phyloP scores from a whole-genome alignment of 495 filamentous ascomycete genomes.

The Usnea hakonensis region DNA sequence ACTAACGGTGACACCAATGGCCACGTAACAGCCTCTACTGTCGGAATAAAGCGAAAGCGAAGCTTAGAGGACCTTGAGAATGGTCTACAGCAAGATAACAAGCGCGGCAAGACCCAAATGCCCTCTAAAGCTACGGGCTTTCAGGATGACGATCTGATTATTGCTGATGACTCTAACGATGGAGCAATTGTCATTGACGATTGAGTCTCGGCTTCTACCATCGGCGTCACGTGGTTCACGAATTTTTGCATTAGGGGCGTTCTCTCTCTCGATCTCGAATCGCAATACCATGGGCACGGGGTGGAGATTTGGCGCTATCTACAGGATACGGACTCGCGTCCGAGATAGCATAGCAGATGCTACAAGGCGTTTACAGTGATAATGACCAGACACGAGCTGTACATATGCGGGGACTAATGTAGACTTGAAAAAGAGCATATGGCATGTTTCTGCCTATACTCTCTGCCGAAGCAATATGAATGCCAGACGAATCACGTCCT shows the following conservation, averaged over 20 bases:
- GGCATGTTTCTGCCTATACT: neutral
- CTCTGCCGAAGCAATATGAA: neutral
- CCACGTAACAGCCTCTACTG: conserved; percentile 9
- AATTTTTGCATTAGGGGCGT: neutral
- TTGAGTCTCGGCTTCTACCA: conserved; percentile 2
- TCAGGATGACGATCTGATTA: conserved; percentile 35
- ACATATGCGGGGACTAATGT: neutral
- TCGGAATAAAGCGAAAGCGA: conserved; percentile 38
- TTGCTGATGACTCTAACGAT: conserved; percentile 47
- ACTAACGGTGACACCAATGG: conserved; percentile 23
- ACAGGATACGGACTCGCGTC: conserved; percentile 1
- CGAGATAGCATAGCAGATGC: neutral
- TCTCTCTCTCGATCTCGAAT: neutral
- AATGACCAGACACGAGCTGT: neutral
- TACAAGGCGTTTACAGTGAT: neutral
- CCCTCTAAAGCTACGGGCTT: conserved; percentile 25
- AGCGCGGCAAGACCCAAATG: conserved; percentile 35
- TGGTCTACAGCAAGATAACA: conserved; percentile 35
- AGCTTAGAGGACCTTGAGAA: conserved; percentile 37
- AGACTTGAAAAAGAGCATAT: neutral
- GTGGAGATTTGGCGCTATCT: neutral
- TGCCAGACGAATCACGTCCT: neutral
- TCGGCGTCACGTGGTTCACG: conserved; percentile 4
- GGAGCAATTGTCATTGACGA: conserved; percentile 75
- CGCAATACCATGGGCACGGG: conserved; percentile 2